Conservation (phyloP, 805 yeast species). For the Peterozyma toletana region DNA sequence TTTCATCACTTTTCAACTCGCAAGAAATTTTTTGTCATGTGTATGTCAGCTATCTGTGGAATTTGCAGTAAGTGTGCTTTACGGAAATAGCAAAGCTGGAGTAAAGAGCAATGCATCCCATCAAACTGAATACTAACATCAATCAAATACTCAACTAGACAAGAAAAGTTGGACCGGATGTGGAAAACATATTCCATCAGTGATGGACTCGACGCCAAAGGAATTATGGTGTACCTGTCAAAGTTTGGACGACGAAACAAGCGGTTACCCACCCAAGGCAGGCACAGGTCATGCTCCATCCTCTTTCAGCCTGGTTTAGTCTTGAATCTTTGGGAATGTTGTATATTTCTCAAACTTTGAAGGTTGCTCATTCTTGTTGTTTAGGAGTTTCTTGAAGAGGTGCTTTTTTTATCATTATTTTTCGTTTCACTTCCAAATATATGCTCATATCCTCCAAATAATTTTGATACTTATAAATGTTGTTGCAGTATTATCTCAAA, state of each 20-base stretch:
- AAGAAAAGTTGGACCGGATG: slow-evolving; percentile 63
- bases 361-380: background rate
- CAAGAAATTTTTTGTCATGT: slow-evolving; percentile 15
- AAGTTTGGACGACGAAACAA: slow-evolving; percentile 30
- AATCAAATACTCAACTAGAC: slow-evolving; percentile 15
- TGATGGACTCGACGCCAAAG: slow-evolving; percentile 45
- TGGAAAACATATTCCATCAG: slow-evolving; percentile 43
- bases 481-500: too few species aligned
- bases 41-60: slow-evolving; percentile 29
- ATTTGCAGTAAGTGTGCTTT: slow-evolving; percentile 19
- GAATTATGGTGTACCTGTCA: slow-evolving; percentile 44
- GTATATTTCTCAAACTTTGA: background rate
- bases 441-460: too few species aligned
- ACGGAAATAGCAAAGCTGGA: background rate
- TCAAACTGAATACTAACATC: background rate
- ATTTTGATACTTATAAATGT: too few species aligned
- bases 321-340: background rate
- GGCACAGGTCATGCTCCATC: slow-evolving; percentile 51
- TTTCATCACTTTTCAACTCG: too few species aligned
- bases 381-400: background rate
- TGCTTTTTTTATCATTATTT: too few species aligned
- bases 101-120: background rate
- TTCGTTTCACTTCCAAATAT: too few species aligned
- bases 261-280: slow-evolving; percentile 52
- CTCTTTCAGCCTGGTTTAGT: too few species aligned